Percentiles rank a stretch among this genome's conserved stretches.
These are phyloP conservation scores for Lanmaoa pseudosensibilis DNA, from an alignment of 768 basidiomycete species.

Conservation along the genomic window DNA sequence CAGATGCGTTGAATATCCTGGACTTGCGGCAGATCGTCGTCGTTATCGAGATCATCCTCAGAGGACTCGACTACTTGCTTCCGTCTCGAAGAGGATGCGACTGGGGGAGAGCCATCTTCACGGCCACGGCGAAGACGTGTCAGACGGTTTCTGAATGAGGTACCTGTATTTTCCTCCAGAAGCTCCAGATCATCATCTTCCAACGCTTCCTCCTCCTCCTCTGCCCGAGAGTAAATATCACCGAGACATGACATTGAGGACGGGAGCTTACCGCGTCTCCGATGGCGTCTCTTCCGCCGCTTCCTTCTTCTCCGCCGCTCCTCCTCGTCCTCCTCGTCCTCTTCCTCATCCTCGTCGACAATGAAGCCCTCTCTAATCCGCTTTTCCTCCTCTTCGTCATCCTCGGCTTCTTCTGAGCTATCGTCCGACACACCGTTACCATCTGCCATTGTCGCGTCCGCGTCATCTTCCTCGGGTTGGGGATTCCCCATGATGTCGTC, in stretches of 20 bases:
- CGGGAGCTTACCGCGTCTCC: constrained; percentile 45
- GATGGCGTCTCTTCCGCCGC: constrained; percentile 65
- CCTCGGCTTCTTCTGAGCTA: constrained; percentile 87
- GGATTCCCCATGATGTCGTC: constrained; percentile 65
- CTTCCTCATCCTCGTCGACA: constrained; percentile 90
- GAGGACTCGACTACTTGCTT: constrained; percentile 66
- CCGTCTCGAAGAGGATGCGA: constrained; percentile 59
- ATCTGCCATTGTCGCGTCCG: constrained; percentile 52
- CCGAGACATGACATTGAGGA: constrained; percentile 6
- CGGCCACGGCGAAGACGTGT: constrained; percentile 75
- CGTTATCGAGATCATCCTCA: constrained; percentile 68
- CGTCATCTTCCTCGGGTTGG: constrained; percentile 53
- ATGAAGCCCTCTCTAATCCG: constrained; percentile 88
- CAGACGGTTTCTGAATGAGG: constrained; percentile 70
- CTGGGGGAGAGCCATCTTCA: constrained; percentile 68
- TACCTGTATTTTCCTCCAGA: constrained; percentile 81
- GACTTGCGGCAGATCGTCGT: constrained; percentile 51
- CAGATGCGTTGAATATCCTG: constrained; percentile 68
- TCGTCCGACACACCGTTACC: constrained; percentile 58
- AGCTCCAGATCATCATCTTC: constrained; percentile 90
- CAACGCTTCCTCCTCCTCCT: constrained; percentile 62
- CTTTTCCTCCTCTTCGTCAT: constrained; percentile 85
- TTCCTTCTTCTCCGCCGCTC: constrained; percentile 59
- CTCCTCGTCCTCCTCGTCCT: constrained; percentile 67
- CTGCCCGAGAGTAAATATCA: constrained; percentile 23